Base-by-base conservation (phyloP, 2,329 filamentous ascomycete species). In the Fusarium drepaniforme region DNA sequence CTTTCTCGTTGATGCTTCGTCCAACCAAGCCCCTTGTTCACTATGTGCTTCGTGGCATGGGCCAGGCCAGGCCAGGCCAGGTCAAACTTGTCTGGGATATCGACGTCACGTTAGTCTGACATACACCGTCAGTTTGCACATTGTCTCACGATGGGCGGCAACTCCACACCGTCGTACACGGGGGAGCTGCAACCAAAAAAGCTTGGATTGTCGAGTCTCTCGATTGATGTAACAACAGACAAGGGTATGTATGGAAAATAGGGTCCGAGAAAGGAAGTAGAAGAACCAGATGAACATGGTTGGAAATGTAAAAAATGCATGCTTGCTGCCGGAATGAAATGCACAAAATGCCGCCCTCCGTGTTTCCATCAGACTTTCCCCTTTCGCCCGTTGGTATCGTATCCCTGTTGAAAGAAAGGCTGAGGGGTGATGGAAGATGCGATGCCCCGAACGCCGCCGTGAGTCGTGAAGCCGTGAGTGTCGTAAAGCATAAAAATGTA, bases 161-260 rank as follows among this genome's bases (percentile, higher is more conserved):
- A 73, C 73, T 68, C 73, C 73, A 73, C 73, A 73, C 66, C 38
- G 72, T 51, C 61, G 44, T 70, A 70, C 51, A 75, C 68, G 62
- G 65, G 44, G 49, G 28, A 21, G 49, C 49, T 56, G 28, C 49
- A 56, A 30, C 44, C 57, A 58, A 65, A 64, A 57, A 35, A 35
- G 70, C 37, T 28, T 51, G 42, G 35, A 57, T 60, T 49, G 56
- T 70, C 53, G 59, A 15, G 25, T 56, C 49, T 66, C 53, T 66
- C 42, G 23, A 49, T 62, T 62, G 30, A 56, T 70, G 63, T 59
- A 67, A 56, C 30, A 8, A 56, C 30, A 8, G 30, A 63, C 37
- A 37, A 64, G 70, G 65, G 68, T 74, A 74, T 73, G 64, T 53
- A 30, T 53, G 49, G 6, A 53, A 53, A 11, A 56, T 37, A 33